Evolutionary conservation across 176 grass and related monocot species (phyloP).

Genomic region (Coix lacrymajobi): DNA sequence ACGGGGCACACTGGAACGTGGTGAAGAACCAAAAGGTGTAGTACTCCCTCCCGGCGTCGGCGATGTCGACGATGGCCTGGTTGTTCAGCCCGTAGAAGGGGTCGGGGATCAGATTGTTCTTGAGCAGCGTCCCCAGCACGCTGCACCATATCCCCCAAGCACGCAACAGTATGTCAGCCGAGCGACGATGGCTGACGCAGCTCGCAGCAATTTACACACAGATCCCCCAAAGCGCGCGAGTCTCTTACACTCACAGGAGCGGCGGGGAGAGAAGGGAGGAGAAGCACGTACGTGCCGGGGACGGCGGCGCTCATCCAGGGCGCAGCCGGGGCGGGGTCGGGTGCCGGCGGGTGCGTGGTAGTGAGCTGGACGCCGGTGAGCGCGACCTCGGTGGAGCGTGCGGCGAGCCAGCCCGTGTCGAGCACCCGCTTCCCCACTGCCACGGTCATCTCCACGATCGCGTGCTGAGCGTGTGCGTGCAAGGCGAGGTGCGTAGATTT

Average conservation of each 20-base stretch:
- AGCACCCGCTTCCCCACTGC: constrained; percentile 60
- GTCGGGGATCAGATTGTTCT: constrained; percentile 82
- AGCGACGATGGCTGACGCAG: background rate
- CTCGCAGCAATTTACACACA: background rate
- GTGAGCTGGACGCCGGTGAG: constrained; percentile 87
- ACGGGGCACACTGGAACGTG: constrained; percentile 66
- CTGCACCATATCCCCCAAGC: constrained; percentile 30
- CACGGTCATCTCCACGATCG: constrained; percentile 10
- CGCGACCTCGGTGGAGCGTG: constrained; percentile 68
- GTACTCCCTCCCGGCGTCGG: constrained; percentile 79
- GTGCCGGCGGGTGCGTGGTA: constrained; percentile 63
- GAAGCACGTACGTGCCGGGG: constrained; percentile 72
- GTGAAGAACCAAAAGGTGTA: constrained; percentile 99
- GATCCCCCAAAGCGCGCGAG: background rate
- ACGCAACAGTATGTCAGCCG: constrained; percentile 3
- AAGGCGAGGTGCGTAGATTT: background rate
- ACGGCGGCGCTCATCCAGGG: constrained; percentile 84
- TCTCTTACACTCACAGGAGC: background rate
- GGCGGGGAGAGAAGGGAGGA: background rate
- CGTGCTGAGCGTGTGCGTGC: background rate
- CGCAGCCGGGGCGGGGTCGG: constrained; percentile 15
- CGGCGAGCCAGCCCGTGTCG: constrained; percentile 89
- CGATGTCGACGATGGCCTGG: constrained; percentile 90
- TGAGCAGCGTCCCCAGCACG: constrained; percentile 80
- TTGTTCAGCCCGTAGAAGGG: constrained; percentile 98